Base-by-base conservation (phyloP, 192 early-diverging fungal genomes). In the Umbelopsis ramanniana region DNA sequence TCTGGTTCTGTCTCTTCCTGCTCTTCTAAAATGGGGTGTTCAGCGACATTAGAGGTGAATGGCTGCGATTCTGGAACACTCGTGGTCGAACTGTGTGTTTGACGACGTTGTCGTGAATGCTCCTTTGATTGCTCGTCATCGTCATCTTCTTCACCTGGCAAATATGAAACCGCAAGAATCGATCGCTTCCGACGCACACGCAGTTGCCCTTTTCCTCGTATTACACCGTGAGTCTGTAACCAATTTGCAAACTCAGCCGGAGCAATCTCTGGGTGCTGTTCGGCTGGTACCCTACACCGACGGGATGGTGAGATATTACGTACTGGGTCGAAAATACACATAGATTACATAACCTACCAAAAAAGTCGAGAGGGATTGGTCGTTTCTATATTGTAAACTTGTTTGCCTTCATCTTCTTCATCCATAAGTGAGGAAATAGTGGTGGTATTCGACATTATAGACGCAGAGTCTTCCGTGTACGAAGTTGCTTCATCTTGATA, bases 221-320 rank as follows among this genome's bases (percentile, higher is more conserved):
- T 52, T 29, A 38, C 26, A 3, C 71, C 71, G 66, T 66, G 55
- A 7, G 55, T 46, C 12, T 72, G 45, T 35, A 72, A 48, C 71
- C 71, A 72, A 3, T 63, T 72, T 23, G 71, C 52, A 66, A 72
- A 72, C 48, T 72, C 71, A 52, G 55, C 60, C 10, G 71, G 71
- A 2, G 71, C 71, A 12, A 72, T 72, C 46, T 72, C 71, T 33
- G 71, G 71, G 24, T 72, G 71, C n/a, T 50, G 55, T 46, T 72
- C 60, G 22, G 71, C 71, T 60, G 71, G 71, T 19, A 72, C 71
- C 71, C 71, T 72, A 48, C n/a, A 15, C 9, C 52, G 22, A 50
- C 3, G 21, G 22, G 52, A 52, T 48, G 23, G 45, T 35, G 40
- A 48, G n/a, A 4, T 53, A 15, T 29, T 17, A 69, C 22, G 21